Conservation (phyloP, 2,329 filamentous ascomycete species). For the Zasmidium angulare region DNA sequence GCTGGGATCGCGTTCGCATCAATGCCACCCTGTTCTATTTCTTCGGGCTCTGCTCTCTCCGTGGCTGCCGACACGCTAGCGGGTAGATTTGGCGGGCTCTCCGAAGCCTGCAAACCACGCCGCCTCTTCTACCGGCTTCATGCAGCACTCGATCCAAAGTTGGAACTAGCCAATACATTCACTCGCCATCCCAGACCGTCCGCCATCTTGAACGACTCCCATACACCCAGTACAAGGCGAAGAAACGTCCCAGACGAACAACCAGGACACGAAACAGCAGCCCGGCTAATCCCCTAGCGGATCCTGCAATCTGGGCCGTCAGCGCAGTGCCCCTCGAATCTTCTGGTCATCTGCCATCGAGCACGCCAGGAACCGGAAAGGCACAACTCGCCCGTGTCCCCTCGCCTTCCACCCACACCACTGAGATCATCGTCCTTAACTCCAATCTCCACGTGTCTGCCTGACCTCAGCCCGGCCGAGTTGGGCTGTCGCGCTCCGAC, state of each 20-base stretch:
- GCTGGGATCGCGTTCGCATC: not conserved
- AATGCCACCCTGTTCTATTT: not conserved
- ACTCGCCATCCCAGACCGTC: not conserved
- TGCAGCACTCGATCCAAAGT: not conserved
- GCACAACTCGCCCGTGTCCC: too few species aligned
- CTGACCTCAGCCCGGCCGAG: constrained; percentile 15
- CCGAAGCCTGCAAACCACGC: not conserved
- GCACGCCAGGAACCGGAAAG: constrained; percentile 7
- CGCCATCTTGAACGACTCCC: not conserved
- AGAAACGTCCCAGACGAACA: not conserved
- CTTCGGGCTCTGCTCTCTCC: not conserved
- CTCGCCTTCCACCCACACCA: constrained; percentile 2
- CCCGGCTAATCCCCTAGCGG: constrained; percentile 20
- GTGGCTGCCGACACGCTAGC: not conserved
- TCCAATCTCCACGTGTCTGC: constrained; percentile 7
- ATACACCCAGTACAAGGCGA: not conserved
- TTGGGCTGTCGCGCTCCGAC: constrained; percentile 10
- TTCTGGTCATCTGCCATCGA: constrained; percentile 14
- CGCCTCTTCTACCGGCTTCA: not conserved
- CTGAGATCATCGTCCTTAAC: constrained; percentile 6
- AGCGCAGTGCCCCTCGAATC: constrained; percentile 6
- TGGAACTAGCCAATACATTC: not conserved
- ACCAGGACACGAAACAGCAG: not conserved
- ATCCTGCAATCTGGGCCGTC: constrained; percentile 1
- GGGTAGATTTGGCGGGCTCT: not conserved